Evolutionary conservation across 2,329 filamentous ascomycete genomes (phyloP).

Genomic region (Penicillium sp.): DNA sequence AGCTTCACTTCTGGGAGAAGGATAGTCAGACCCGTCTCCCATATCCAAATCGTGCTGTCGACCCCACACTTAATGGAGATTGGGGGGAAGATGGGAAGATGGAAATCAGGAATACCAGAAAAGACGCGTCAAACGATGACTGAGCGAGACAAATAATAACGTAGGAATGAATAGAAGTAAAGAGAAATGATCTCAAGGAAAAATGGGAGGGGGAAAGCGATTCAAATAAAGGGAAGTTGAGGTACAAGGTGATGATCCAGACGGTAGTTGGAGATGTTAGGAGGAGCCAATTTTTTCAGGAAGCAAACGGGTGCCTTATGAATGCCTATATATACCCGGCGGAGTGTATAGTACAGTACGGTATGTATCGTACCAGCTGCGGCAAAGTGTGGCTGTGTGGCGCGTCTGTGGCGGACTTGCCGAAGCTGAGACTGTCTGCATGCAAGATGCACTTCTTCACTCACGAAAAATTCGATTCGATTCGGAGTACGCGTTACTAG

Average conservation of each 20-base stretch:
- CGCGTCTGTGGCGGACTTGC: background rate
- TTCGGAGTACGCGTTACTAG: background rate
- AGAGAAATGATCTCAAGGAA: background rate
- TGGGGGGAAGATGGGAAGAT: slow-evolving; percentile 7
- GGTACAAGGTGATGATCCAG: background rate
- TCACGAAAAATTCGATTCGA: no score
- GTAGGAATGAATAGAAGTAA: background rate
- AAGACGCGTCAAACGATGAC: slow-evolving; percentile 26
- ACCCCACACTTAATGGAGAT: slow-evolving; percentile 35
- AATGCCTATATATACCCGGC: slow-evolving; percentile 8
- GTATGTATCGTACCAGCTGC: background rate
- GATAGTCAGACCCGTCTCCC: slow-evolving; percentile 48
- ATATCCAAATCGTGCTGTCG: slow-evolving; percentile 42
- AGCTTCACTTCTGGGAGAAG: slow-evolving; percentile 50
- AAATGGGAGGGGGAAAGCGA: background rate
- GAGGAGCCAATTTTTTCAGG: slow-evolving; percentile 3
- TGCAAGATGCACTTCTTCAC: slow-evolving; percentile 17
- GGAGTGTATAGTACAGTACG: background rate
- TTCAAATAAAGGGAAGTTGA: slow-evolving; percentile 3
- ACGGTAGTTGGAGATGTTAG: background rate
- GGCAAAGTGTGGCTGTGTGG: background rate
- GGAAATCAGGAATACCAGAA: slow-evolving; percentile 19
- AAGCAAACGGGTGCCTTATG: background rate
- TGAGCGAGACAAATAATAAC: no score
- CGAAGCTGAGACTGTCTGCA: slow-evolving; percentile 9